Base-by-base conservation (phyloP, 2,329 filamentous ascomycete species). In the Pseudogymnoascus sp. region DNA sequence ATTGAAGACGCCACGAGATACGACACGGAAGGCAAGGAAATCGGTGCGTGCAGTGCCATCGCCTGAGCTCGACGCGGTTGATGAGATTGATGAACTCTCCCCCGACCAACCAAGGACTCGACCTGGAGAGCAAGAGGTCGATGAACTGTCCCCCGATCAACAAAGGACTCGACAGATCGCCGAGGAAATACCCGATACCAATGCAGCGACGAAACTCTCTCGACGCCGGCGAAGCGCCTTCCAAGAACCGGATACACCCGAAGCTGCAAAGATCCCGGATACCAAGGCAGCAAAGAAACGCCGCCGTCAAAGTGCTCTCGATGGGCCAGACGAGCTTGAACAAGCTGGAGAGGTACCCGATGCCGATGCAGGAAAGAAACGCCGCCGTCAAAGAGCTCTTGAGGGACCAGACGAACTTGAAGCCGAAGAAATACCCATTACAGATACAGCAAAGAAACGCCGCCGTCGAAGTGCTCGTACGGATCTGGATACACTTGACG, bases 191-290 rank as follows among this genome's bases (percentile, higher is more conserved):
- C 70, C 74, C 40, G 77, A 72, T 3, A 64, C 69, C 3, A 78
- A 82, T 66, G 78, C 78, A 3, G 80, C 80, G 2, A 68, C 70
- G 62, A 67, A 64, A 0, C 69, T 82, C 7, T 76, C 78, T 6
- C 75, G 71, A 61, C 83, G 81, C 66, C 78, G 79, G 1, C 2
- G 72, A 71, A 23, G 72, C 71, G n/a, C 72, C 44, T 1, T 50
- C 15, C 7, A 50, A n/a, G 42, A 26, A 31, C 15, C 6, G n/a
- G 23, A 31, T 31, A 33, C 26, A 19, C 4, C 7, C 4, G 26
- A 50, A n/a, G 7, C 23, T 11, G 15, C 23, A 17, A 31, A 33
- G 29, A 56, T 10, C 1, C 29, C 29, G n/a, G 13, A 29, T 19
- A 7, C 9, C 17, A 3, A 33, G 9, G 6, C 50, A 31, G 9